Conservation (phyloP, 257 asterid species). For the Ocimum tenuiflorum region DNA sequence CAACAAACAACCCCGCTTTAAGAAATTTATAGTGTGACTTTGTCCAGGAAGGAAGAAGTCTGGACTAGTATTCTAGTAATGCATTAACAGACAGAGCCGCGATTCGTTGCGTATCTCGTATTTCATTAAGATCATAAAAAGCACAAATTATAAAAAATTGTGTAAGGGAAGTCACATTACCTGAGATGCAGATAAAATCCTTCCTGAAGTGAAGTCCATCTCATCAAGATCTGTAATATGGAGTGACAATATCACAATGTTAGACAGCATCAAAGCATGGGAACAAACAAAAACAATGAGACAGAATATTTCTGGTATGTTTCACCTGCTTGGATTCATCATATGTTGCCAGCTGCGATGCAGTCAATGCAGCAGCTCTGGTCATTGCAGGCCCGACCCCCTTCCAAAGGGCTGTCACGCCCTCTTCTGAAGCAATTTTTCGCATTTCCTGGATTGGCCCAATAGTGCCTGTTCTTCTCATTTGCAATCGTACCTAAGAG, state of each 20-base stretch:
- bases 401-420: slow-evolving; percentile 81
- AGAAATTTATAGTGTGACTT: background rate
- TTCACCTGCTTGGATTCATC: slow-evolving; percentile 86
- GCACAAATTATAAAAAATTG: background rate
- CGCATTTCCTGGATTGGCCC: slow-evolving; percentile 56
- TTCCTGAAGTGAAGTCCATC: slow-evolving; percentile 81
- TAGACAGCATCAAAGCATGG: slow-evolving; percentile 7
- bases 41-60: background rate
- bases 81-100: no score
- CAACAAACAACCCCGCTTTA: no score
- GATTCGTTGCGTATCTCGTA: no score
- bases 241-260: background rate
- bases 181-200: slow-evolving; percentile 79
- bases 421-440: slow-evolving; percentile 74
- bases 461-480: slow-evolving; percentile 38
- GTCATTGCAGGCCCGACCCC: slow-evolving; percentile 96
- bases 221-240: slow-evolving; percentile 48
- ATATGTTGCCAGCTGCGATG: slow-evolving; percentile 82
- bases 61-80: background rate
- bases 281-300: slow-evolving; percentile 5
- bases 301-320: slow-evolving; percentile 1
- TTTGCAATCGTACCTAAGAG: slow-evolving; percentile 73
- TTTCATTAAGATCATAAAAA: background rate
- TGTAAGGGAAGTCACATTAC: slow-evolving; percentile 36
- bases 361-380: slow-evolving; percentile 88